Percentiles rank a stretch among this genome's conserved stretches.
Conservation (phyloP, 2,329 filamentous ascomycete genomes). For the Ophiostoma quercus region DNA sequence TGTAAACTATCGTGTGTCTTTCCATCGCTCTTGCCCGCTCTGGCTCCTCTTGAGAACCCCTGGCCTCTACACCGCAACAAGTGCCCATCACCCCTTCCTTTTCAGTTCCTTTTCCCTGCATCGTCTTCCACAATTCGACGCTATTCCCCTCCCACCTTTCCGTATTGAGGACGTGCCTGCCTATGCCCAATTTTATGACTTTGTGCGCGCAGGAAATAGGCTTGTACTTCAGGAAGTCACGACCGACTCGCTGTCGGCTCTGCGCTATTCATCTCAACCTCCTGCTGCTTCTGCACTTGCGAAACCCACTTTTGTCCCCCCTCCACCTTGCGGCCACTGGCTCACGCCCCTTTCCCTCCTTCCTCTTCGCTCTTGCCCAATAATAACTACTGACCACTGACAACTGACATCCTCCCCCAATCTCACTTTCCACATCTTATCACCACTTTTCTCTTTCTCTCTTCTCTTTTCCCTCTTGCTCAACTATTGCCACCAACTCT, state of each 20-base stretch:
- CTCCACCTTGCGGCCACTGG: slow-evolving; percentile 2
- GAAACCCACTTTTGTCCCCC: not conserved
- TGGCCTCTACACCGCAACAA: slow-evolving; percentile 8
- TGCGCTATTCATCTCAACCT: not conserved
- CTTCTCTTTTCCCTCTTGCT: not conserved
- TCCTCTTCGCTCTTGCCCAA: not conserved
- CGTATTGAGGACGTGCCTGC: slow-evolving; percentile 10
- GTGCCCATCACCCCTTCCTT: slow-evolving; percentile 20
- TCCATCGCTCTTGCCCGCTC: slow-evolving; percentile 23
- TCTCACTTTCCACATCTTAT: slow-evolving; percentile 6
- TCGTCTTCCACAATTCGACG: not conserved
- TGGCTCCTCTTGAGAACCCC: slow-evolving; percentile 1
- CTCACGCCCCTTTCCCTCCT: not conserved
- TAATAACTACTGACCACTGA: not conserved
- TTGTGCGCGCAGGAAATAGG: not conserved
- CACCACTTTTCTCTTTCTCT: not conserved
- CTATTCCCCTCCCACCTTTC: slow-evolving; percentile 1
- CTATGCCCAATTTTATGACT: not conserved
- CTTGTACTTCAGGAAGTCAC: not conserved
- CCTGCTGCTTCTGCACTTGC: not conserved
- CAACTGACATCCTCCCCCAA: not conserved
- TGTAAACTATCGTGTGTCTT: slow-evolving; percentile 15
- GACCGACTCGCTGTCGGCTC: not conserved
- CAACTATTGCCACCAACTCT: not conserved
- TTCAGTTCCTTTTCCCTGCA: slow-evolving; percentile 2